Percentiles rank a stretch among this genome's conserved stretches.
phyloP scores from a whole-genome alignment of 371 early-diverging fungal species.

The Rhizopus sp. region DNA sequence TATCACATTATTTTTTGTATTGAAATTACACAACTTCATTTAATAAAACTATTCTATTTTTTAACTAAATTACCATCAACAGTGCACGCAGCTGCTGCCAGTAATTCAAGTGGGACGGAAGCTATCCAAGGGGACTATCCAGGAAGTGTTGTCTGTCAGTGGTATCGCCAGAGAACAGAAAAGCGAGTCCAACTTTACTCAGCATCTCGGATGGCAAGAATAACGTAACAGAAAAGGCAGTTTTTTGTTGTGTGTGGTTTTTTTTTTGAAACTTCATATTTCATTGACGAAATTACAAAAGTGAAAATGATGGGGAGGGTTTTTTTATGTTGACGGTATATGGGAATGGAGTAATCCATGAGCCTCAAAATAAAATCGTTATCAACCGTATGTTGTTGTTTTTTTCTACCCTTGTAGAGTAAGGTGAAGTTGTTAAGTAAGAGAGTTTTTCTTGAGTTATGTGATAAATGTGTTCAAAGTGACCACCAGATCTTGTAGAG shows the following conservation, averaged over 20 bases:
- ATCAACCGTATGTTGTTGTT: constrained; percentile 14
- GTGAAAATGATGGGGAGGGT: constrained; percentile 3
- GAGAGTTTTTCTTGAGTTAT: too few relatives aligned
- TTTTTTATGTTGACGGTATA: constrained; percentile 12
- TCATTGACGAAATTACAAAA: constrained; percentile 10
- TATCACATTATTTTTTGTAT: too few relatives aligned
- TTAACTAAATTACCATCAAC: constrained; percentile 5
- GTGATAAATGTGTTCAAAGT: too few relatives aligned
- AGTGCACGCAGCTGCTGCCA: not conserved
- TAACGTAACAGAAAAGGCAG: constrained; percentile 14
- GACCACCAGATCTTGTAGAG: too few relatives aligned
- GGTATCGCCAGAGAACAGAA: too few relatives aligned
- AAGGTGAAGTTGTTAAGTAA: too few relatives aligned
- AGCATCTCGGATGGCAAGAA: constrained; percentile 13
- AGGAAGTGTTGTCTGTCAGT: constrained; percentile 8
- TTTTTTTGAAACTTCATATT: constrained; percentile 13
- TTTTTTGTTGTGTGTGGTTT: constrained; percentile 7
- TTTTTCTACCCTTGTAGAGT: too few relatives aligned
- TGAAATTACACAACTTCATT: too few relatives aligned
- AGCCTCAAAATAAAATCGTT: constrained; percentile 17
- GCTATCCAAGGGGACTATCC: not conserved
- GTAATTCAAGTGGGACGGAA: not conserved
- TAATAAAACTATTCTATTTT: too few relatives aligned
- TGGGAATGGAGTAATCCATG: constrained; percentile 17
- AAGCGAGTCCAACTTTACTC: too few relatives aligned